Base-by-base conservation (phyloP, 257 asterid species). In the Plectranthus barbatus region DNA sequence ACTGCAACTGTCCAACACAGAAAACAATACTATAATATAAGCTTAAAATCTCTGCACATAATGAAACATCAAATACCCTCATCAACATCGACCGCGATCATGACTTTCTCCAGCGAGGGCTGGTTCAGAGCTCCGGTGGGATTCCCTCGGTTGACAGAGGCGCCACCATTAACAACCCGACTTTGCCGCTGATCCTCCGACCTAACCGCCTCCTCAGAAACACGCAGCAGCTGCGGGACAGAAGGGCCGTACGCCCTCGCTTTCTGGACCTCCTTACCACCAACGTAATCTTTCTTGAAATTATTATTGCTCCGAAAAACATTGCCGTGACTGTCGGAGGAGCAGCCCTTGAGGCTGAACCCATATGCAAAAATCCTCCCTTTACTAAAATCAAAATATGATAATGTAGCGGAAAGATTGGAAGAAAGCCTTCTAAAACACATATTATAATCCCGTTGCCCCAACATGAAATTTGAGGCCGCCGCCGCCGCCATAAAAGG, bases 81-180 rank as follows among this genome's bases (percentile, higher is more conserved):
- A 76, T 88, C 98, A 45, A 88, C 90, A 76, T 88, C 96, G 72
- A 88, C 96, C 8, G 96, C 96, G 11, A 88, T 77, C 76, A 73
- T 71, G 75, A 80, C 45, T 71, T 73, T 82, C 70, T 83, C 77
- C 20, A 70, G 72, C 23, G 62, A 68, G 31, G 44, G 68, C 50
- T 69, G 74, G 29, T 55, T 72, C 17, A 55, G 55, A 61, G 68
- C 60, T 42, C 76, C 76, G 7, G 70, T 55, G n/a, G 34, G 67
- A 51, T 57, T 78, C 44, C 84, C 84, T 19, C 76, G 57, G 13
- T 58, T 66, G 18, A 44, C 69, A 56, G 46, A 70, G 47, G 56
- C 63, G 45, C 71, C 73, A 10, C 75, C 80, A 64, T 72, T 76
- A 23, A 76, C 66, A 39, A 15, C 56, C 46, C 69, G 17, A 49